These are phyloP conservation scores for Neurospora sp. DNA, from an alignment of 495 filamentous ascomycete genomes.

Conservation along the genomic window DNA sequence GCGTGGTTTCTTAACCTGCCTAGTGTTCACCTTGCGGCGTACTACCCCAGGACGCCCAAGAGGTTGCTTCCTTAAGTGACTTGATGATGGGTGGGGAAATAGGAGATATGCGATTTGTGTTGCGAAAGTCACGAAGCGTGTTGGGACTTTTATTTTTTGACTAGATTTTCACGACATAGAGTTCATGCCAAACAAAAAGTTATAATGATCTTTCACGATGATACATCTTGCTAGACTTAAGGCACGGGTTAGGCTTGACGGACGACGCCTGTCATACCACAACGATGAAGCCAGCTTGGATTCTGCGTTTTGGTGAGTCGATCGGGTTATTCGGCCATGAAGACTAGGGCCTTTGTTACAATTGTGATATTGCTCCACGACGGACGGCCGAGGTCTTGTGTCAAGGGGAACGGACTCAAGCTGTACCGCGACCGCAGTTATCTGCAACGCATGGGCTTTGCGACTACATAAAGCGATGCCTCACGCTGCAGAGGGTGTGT, in stretches of 20 bases:
- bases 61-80: slow-evolving; percentile 54
- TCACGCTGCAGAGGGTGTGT: neutral
- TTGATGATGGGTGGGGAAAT: neutral
- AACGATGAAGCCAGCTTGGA: too few species aligned
- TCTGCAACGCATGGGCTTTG: neutral
- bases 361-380: too few species aligned
- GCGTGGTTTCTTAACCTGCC: slow-evolving; percentile 79
- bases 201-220: neutral
- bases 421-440: neutral
- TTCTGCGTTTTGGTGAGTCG: too few species aligned
- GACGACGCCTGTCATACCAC: too few species aligned
- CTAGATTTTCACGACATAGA: neutral
- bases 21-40: slow-evolving; percentile 65
- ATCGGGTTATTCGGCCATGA: too few species aligned
- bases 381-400: neutral
- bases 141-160: neutral
- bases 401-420: neutral
- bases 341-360: too few species aligned
- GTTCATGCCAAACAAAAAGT: neutral
- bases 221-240: neutral
- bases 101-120: neutral
- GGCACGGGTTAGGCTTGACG: too few species aligned
- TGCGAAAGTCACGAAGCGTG: neutral
- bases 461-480: neutral
- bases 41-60: slow-evolving; percentile 81